These are phyloP conservation scores for Apiospora kogelbergensis DNA, from an alignment of 2,329 filamentous ascomycete species.

Conservation along the genomic window DNA sequence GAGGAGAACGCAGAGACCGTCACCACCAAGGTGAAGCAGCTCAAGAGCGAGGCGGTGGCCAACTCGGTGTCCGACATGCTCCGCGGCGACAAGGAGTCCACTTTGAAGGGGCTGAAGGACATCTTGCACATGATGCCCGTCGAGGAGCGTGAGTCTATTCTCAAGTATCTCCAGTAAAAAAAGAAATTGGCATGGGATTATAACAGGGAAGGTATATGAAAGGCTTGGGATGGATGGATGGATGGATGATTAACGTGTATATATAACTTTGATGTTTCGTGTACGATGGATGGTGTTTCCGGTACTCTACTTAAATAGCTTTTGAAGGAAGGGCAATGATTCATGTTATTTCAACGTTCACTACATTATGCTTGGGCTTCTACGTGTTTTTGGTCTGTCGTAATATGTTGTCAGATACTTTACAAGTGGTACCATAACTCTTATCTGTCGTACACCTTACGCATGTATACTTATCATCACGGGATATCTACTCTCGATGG, in stretches of 20 bases:
- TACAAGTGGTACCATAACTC: too few relatives aligned
- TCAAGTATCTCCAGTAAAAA: neutral
- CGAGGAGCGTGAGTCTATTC: conserved; percentile 8
- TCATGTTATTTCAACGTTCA: neutral
- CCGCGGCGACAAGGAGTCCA: neutral
- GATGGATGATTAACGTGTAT: neutral
- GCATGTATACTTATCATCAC: too few relatives aligned
- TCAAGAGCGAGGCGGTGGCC: conserved; percentile 70
- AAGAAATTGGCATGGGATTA: neutral
- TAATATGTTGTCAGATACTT: too few relatives aligned
- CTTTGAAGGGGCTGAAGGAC: conserved; percentile 2
- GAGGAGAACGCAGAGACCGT: conserved; percentile 89
- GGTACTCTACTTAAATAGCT: neutral
- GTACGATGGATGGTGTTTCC: neutral
- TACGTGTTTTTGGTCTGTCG: too few relatives aligned
- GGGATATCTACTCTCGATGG: too few relatives aligned
- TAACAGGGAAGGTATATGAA: neutral
- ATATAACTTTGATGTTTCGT: neutral
- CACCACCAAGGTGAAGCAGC: conserved; percentile 76
- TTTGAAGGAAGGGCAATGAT: neutral
- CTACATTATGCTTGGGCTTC: neutral
- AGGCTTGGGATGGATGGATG: neutral
- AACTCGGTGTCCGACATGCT: neutral
- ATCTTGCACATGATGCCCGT: conserved; percentile 8
- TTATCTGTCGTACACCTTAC: too few relatives aligned